Evolutionary conservation across 345 rosid species (phyloP), one percentile per base, ranked within the genome.

Genomic region (Citrus cavaleriei): DNA sequence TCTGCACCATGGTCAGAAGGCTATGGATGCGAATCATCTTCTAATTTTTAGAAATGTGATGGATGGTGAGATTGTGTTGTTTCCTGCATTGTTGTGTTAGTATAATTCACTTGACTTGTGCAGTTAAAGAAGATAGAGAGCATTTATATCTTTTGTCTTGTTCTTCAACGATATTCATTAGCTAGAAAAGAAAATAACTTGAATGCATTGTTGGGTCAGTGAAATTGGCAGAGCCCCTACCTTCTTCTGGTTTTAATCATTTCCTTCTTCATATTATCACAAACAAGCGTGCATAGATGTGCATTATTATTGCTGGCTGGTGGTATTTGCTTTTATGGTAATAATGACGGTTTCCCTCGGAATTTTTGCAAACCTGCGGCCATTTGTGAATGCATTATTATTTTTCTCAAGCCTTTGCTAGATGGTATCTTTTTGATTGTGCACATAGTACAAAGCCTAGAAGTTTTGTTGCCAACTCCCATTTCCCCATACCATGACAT

Each of bases 241-340:
- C 30, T 69, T 54, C 68, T 65, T 34, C 16, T 71, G 70, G 37
- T 13, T 54, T 57, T 32, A 25, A 25, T 54, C 30, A 27, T 49
- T 42, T 10, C 70, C 57, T 8, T 35, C 9, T 46, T 49, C 49
- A 22, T 8, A 49, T 13, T 46, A 46, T 46, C 51, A 13, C 51
- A 46, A 46, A n/a, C 58, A 5, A 64, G 24, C 28, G 49, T 69
- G 28, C 19, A 24, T 70, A 22, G 37, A 70, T 62, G 62, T 64
- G 42, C 74, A 7, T 68, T 46, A 27, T 28, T 65, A 37, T 58
- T 40, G 58, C 61, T 46, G 72, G 21, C 59, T 76, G 72, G 38
- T n/a, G 10, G 30, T 77, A 24, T 77, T 74, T 68, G 54, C 72
- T 65, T 74, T 32, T 70, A 35, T 10, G 37, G 55, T 55, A 55